A percentile compares a stretch with the other conserved stretches of the same genome.
phyloP scores from a whole-genome alignment of 78 protist genomes.

The Isochrysis galbana region DNA sequence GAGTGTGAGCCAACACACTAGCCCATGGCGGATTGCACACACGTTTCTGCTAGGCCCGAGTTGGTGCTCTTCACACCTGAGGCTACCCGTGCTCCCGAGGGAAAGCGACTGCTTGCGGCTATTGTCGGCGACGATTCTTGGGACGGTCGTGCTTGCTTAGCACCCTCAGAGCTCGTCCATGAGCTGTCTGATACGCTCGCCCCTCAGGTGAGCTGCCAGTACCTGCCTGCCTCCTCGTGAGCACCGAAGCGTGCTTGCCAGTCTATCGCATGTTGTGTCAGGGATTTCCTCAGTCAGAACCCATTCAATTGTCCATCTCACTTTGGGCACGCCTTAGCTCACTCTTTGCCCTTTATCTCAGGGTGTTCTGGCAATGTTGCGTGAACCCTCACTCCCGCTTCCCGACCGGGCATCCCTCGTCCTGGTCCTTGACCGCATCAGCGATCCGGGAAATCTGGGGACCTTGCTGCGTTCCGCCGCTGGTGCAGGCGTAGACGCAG shows the following conservation, averaged over 20 bases:
- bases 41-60: too few species aligned
- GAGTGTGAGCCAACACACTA: too few species aligned
- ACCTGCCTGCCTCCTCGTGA: too few species aligned
- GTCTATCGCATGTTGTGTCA: too few species aligned
- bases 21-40: too few species aligned
- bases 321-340: too few species aligned
- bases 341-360: neutral
- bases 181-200: neutral
- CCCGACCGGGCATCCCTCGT: neutral
- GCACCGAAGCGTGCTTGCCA: too few species aligned
- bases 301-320: too few species aligned
- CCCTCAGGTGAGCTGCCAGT: too few species aligned
- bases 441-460: constrained; percentile 1
- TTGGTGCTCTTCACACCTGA: neutral
- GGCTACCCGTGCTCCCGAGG: neutral
- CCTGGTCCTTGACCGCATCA: neutral
- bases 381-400: too few species aligned
- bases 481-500: neutral
- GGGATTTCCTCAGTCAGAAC: too few species aligned
- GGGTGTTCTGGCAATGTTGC: neutral
- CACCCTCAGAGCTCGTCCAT: neutral
- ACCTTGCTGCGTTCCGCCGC: neutral
- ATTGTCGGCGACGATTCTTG: neutral
- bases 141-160: neutral
- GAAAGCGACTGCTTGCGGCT: neutral